Conservation (phyloP, 1,284 basidiomycete species). For the Entoloma clypeatum region DNA sequence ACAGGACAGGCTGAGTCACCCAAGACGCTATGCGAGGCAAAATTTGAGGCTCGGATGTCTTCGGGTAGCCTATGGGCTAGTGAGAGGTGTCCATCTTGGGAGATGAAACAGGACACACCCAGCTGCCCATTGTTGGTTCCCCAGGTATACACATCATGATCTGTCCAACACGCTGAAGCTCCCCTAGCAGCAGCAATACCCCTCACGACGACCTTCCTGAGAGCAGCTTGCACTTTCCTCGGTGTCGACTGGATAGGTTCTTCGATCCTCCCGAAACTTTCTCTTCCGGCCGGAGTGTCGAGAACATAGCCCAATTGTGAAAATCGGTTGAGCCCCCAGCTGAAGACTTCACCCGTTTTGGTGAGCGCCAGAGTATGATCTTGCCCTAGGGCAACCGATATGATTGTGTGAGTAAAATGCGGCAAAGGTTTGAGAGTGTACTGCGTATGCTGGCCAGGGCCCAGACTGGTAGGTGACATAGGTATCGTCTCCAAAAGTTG, state of each 20-base stretch:
- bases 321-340: slow-evolving; percentile 90
- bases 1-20: slow-evolving; percentile 65
- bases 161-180: slow-evolving; percentile 90
- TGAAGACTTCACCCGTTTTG: slow-evolving; percentile 75
- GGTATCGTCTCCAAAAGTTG: neutral
- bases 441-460: slow-evolving; percentile 77
- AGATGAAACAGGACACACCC: slow-evolving; percentile 43
- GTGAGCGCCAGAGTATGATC: slow-evolving; percentile 93
- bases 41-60: slow-evolving; percentile 73
- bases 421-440: slow-evolving; percentile 63
- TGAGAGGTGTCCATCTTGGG: neutral
- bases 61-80: slow-evolving; percentile 61
- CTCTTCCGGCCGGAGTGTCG: slow-evolving; percentile 43
- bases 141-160: slow-evolving; percentile 88
- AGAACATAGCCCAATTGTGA: slow-evolving; percentile 86
- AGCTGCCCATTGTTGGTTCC: slow-evolving; percentile 94
- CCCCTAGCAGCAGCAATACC: slow-evolving; percentile 89
- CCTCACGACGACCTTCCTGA: slow-evolving; percentile 78
- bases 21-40: slow-evolving; percentile 83
- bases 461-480: slow-evolving; percentile 47
- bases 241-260: slow-evolving; percentile 76
- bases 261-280: slow-evolving; percentile 31
- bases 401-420: slow-evolving; percentile 50
- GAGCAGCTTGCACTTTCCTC: slow-evolving; percentile 68
- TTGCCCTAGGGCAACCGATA: slow-evolving; percentile 80